Base-by-base conservation (phyloP, 495 filamentous ascomycete species). In the Mycothermus thermophilus region DNA sequence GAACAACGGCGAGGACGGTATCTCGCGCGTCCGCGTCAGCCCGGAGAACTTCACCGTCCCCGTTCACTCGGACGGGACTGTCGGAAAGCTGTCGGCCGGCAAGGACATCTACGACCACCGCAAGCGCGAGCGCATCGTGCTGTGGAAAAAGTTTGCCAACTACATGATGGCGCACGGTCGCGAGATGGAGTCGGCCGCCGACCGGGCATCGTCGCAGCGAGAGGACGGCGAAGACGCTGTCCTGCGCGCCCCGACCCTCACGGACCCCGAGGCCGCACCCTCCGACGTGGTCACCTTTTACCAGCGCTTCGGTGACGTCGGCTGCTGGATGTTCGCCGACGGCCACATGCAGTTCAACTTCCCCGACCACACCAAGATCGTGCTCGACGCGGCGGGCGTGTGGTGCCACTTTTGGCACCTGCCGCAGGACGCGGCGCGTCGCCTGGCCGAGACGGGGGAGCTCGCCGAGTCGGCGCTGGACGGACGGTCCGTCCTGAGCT, bases 301-400 rank as follows among this genome's bases (percentile, higher is more conserved):
- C 56, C 81, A 93, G 57, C 69, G 86, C 23, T 72, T 87, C 34
- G 82, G 88, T 10, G 83, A 85, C 48, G 79, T 88, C 22, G 81
- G 84, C 18, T 75, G 86, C 50, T 88, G 88, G 87, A 80, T 77
- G 38, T 94, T 93, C 40, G 71, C 69, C 22, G 83, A 94, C 53
- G 86, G 86, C 1, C 77, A 83, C 44, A 76, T 94, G 47, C 83
- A 88, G 72, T 82, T 94, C 60, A 95, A 97, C 57, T 97, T 95
- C 60, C 86, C 88, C 5, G 90, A 97, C 44, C 90, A 97, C 52
- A 95, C 90, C 19, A 97, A 97, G 54, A 68, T 93, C 17, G 73
- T 92, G 3, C 62, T 93, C 30, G 80, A 83, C 22, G 65, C 73
- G 6, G 74, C 77, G 24, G 83, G 75, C 17, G 78, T 67, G 1